A percentile compares a stretch with the other conserved stretches of the same genome.
These are phyloP conservation scores for Amaranthus tricolor DNA, from an alignment of 179 eudicot genomes.

Conservation along the genomic window DNA sequence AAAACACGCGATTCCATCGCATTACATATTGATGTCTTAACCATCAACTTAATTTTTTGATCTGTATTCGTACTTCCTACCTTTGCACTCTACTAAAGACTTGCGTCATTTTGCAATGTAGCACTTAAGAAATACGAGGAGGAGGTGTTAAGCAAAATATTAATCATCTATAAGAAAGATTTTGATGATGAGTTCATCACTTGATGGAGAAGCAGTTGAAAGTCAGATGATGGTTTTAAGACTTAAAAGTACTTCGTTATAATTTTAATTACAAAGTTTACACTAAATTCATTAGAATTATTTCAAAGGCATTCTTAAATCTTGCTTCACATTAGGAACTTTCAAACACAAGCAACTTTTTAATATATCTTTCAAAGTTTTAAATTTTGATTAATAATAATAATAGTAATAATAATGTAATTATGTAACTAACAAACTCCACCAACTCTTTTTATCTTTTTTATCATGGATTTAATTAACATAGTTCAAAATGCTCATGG, in stretches of 20 bases:
- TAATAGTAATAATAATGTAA: not conserved
- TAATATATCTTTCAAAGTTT: not conserved
- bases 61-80: no score
- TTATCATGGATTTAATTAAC: not conserved
- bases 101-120: no score
- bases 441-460: not conserved
- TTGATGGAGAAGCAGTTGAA: conserved; percentile 8
- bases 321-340: conserved; percentile 22
- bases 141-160: no score
- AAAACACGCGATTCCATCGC: no score
- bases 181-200: conserved; percentile 1
- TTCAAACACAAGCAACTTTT: conserved; percentile 16
- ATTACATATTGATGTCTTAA: no score
- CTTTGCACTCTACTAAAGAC: no score
- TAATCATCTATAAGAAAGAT: no score
- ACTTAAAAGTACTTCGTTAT: conserved; percentile 4
- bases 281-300: conserved; percentile 2
- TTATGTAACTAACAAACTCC: conserved; percentile 4
- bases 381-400: not conserved
- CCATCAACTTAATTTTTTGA: no score
- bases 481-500: not conserved
- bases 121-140: no score
- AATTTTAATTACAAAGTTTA: not conserved
- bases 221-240: conserved; percentile 1
- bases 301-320: conserved; percentile 10